Conservation (phyloP, 2,329 filamentous ascomycete genomes). For the Tolypocladium ovalisporum region DNA sequence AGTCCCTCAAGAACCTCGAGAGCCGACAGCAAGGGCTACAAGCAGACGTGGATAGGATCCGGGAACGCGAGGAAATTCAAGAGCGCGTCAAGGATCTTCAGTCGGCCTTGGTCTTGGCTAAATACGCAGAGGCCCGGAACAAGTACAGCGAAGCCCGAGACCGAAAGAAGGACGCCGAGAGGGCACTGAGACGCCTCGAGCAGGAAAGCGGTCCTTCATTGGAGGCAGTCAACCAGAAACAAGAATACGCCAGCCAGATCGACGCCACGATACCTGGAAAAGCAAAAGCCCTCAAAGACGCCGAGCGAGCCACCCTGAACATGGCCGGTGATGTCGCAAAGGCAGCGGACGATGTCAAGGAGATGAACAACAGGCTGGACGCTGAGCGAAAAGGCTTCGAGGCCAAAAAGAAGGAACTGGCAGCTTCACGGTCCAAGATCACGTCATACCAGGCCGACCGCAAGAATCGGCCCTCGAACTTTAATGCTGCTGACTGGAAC, state of each 20-base stretch:
- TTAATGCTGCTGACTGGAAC: conserved; percentile 62
- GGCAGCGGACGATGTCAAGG: conserved; percentile 28
- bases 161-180: conserved; percentile 40
- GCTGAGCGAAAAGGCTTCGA: conserved; percentile 39
- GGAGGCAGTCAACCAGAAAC: conserved; percentile 56
- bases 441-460: conserved; percentile 51
- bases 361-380: conserved; percentile 31
- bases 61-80: conserved; percentile 61
- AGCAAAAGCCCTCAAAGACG: conserved; percentile 38
- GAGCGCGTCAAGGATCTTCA: conserved; percentile 54
- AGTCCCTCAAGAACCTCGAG: conserved; percentile 57
- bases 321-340: conserved; percentile 26
- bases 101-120: conserved; percentile 52
- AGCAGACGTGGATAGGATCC: conserved; percentile 72
- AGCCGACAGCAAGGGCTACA: conserved; percentile 63
- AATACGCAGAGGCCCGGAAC: conserved; percentile 46
- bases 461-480: conserved; percentile 51
- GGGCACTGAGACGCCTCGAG: conserved; percentile 49
- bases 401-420: conserved; percentile 39
- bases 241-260: conserved; percentile 52
- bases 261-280: conserved; percentile 43
- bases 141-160: conserved; percentile 41
- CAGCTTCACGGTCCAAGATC: conserved; percentile 44
- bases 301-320: conserved; percentile 40
- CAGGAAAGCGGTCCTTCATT: conserved; percentile 53